Evolutionary conservation across 345 rosid genomes (phyloP).

Genomic region (Trapa bicornis): DNA sequence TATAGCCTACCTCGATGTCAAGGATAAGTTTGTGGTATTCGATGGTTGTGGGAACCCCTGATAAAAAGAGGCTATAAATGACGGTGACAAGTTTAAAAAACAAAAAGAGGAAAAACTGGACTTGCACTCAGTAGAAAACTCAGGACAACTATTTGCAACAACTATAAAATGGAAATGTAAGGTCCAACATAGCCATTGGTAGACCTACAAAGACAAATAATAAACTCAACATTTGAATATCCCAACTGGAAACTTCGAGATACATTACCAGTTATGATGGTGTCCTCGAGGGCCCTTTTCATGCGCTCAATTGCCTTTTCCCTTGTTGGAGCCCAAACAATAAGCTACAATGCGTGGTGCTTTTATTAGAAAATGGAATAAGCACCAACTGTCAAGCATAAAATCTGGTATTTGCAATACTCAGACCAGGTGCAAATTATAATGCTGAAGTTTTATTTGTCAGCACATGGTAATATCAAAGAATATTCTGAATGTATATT

Average conservation of each 20-base stretch:
- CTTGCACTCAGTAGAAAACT: no score
- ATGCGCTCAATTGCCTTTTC: conserved; percentile 95
- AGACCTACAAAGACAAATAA: background rate
- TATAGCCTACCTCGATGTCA: conserved; percentile 61
- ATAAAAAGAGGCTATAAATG: conserved; percentile 8
- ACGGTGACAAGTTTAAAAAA: background rate
- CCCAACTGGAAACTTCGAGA: background rate
- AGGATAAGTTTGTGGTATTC: conserved; percentile 96
- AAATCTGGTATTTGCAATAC: background rate
- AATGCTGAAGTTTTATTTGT: background rate
- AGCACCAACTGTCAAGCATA: background rate
- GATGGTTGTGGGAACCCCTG: conserved; percentile 93
- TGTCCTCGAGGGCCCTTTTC: conserved; percentile 96
- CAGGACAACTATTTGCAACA: no score
- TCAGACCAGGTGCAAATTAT: background rate
- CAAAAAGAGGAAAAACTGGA: background rate
- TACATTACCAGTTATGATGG: conserved; percentile 66
- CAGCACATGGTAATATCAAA: background rate
- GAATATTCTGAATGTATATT: background rate
- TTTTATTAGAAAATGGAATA: background rate
- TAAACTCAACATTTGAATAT: background rate
- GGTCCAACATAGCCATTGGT: background rate
- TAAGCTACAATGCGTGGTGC: conserved; percentile 40
- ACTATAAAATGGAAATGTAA: background rate
- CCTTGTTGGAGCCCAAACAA: conserved; percentile 97